Base-by-base conservation (phyloP, 371 early-diverging fungal species). In the Entomophthora muscae region DNA sequence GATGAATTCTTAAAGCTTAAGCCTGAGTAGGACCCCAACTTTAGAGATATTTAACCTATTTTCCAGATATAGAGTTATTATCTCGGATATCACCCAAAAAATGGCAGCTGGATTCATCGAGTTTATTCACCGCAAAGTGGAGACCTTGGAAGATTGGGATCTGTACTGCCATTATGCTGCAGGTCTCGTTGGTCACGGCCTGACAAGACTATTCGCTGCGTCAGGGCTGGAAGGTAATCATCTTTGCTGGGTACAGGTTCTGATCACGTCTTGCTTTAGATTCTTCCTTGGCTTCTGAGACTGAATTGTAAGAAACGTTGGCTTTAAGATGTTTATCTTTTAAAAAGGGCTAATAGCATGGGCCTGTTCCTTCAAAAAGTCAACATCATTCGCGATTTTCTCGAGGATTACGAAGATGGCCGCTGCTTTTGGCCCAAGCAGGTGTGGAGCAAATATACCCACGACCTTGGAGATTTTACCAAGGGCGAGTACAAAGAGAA, bases 71-170 rank as follows among this genome's bases (percentile, higher is more conserved):
- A 91, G 88, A 74, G 65, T 68, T 28, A 83, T 92, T 22, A 94
- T 98, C 71, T 83, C 84, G 0, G 92, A 98, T 64, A 95, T 93
- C 63, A 84, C 92, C 32, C 76, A 81, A 53, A 72, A 81, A 27
- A 96, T 98, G 98, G 96, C 93, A 29, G 69, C 82, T 32, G 98
- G 98, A 5, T 94, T 98, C 95, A 89, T 91, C 42, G 89, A 91
- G 32, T 79, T 91, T 80, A 76, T 84, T 75, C 60, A 76, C 71
- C 27, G 80, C 76, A 59, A 83, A 27, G 86, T 96, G 21, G 78
- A 80, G 3, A 86, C 88, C 5, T 72, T 81, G 27, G 81, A 75
- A 7, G 93, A 95, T 72, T 98, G 88, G 76, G 84, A 98, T 73
- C 82, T 88, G 59, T 98, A 98, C 78, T 93, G 93, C 67, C 90